Evolutionary conservation across 352 stramenopile species (phyloP), one percentile per base, ranked within the genome.

Genomic region (Pythium guiyangense): DNA sequence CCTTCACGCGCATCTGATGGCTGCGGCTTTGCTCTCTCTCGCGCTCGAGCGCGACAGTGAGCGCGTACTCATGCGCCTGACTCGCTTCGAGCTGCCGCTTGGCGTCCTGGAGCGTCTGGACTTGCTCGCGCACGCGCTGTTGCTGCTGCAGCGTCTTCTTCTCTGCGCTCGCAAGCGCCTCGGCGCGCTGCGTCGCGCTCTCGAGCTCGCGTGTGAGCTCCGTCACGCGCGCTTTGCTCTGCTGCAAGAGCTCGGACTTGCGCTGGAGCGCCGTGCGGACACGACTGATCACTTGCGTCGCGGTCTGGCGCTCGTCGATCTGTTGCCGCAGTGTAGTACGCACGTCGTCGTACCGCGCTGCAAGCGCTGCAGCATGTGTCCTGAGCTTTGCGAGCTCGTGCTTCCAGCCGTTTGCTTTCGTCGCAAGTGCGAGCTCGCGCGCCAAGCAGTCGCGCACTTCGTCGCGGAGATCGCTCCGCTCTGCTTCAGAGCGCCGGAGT

Each of bases 181-280:
- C 54, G 14, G 69, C 37, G 17, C 67, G 73, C 29, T 69, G 63
- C 3, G 39, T 40, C 6, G 52, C 51, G 20, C 59, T 51, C 10
- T 80, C 57, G 12, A 83, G 48, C 12, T 74, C 69, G 6, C 62
- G 50, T 18, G 73, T 59, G 17, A 74, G 59, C 10, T 49, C 58
- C 0, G 66, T 55, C 1, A 60, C 49, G 42, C 74, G 80, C 1
- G 11, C 10, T 49, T 83, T 88, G 40, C 79, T 72, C n/a, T 68
- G 57, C 0, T 49, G 44, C 5, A 86, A 51, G 15, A 88, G 50
- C 31, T 88, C 74, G 6, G 64, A 67, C 51, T 88, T 88, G 4
- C 77, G 71, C 51, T 84, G 71, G 5, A 78, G 27, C 12, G 74
- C 63, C 22, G 64, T 50, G 18, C 73, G 71, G 17, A 74, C 14